These are phyloP conservation scores for Mallotus nudiflorus DNA, from an alignment of 345 rosid genomes.

Conservation along the genomic window DNA sequence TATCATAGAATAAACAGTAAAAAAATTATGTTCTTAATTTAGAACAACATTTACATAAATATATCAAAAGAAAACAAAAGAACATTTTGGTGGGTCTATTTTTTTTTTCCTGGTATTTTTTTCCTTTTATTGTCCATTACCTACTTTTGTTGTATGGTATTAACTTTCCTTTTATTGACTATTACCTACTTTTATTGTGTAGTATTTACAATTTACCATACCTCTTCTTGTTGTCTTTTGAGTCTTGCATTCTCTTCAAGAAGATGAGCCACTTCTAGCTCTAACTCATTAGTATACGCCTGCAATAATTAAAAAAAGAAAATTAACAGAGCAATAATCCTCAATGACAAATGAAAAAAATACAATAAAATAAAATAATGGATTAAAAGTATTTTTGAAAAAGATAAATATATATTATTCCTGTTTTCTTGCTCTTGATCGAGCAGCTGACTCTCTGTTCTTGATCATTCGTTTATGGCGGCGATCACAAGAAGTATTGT, in stretches of 20 bases:
- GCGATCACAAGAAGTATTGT: conserved; percentile 41
- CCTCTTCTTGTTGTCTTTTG: conserved; percentile 61
- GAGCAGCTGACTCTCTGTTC: conserved; percentile 86
- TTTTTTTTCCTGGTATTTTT: too few relatives aligned
- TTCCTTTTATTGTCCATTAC: background rate
- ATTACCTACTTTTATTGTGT: background rate
- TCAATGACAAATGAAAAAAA: background rate
- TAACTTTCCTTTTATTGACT: background rate
- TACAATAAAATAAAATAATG: background rate
- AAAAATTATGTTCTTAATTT: too few relatives aligned
- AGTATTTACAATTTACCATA: conserved; percentile 17
- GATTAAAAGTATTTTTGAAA: too few relatives aligned
- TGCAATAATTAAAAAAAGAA: conserved; percentile 32
- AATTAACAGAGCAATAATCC: conserved; percentile 3
- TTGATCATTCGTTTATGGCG: conserved; percentile 69
- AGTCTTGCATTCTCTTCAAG: conserved; percentile 68
- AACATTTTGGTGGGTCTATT: background rate
- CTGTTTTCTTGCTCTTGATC: conserved; percentile 85
- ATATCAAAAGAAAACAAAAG: background rate
- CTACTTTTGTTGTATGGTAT: background rate
- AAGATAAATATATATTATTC: too few relatives aligned
- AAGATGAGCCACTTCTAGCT: conserved; percentile 53
- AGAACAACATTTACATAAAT: too few relatives aligned
- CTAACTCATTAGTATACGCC: conserved; percentile 74
- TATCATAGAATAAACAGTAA: too few relatives aligned